phyloP scores from a whole-genome alignment of 805 yeast genomes.

The Kodamaea restingae region DNA sequence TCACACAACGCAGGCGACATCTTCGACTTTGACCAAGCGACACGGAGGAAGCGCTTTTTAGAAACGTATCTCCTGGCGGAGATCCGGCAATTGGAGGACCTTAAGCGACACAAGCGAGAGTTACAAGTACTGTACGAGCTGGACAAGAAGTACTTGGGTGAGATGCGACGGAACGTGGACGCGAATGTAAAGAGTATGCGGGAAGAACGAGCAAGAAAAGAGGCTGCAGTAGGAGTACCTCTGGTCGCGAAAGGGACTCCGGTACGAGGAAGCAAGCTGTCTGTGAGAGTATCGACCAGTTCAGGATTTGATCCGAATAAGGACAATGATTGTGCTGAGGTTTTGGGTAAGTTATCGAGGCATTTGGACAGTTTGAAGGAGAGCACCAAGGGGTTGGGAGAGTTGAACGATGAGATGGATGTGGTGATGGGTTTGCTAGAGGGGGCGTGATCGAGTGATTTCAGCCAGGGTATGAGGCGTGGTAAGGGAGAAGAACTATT shows the following conservation, averaged over 20 bases:
- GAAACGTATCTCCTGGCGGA: constrained; percentile 41
- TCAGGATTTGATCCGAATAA: constrained; percentile 10
- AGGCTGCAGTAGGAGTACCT: constrained; percentile 3
- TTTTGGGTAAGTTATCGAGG: constrained; percentile 14
- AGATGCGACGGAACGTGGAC: constrained; percentile 24
- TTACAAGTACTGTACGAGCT: constrained; percentile 22
- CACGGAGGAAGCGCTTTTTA: constrained; percentile 22
- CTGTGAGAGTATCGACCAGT: too few relatives aligned
- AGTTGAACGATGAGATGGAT: constrained; percentile 15
- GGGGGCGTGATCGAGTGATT: constrained; percentile 9
- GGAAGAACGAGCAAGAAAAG: constrained; percentile 3
- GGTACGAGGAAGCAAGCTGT: too few relatives aligned
- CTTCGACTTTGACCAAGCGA: constrained; percentile 24
- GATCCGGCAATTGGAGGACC: constrained; percentile 31
- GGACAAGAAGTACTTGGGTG: constrained; percentile 31
- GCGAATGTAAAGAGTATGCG: constrained; percentile 5
- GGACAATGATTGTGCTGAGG: constrained; percentile 15
- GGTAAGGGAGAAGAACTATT: not conserved
- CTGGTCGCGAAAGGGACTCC: too few relatives aligned
- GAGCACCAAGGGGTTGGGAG: constrained; percentile 12
- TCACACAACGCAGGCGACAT: constrained; percentile 11
- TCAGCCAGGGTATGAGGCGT: too few relatives aligned
- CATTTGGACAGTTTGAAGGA: constrained; percentile 15
- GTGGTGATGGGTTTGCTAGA: constrained; percentile 12
- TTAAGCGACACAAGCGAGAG: constrained; percentile 24